Conservation (phyloP, 2,329 filamentous ascomycete genomes). For the Onygenales sp. region DNA sequence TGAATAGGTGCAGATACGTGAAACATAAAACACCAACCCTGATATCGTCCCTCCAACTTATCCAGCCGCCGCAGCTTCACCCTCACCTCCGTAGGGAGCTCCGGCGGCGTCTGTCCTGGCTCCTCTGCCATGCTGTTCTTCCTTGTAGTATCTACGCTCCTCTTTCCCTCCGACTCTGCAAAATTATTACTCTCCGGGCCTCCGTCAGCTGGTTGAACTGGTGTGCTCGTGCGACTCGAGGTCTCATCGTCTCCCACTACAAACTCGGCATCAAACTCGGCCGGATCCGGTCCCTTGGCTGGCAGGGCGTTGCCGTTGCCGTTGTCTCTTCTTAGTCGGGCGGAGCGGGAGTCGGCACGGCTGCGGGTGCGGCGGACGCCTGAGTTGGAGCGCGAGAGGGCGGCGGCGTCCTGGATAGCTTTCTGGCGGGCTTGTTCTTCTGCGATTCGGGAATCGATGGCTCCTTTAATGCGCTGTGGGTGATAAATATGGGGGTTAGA, state of each 20-base stretch:
- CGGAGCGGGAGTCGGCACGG: constrained; percentile 15
- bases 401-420: constrained; percentile 30
- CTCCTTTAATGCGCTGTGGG: constrained; percentile 65
- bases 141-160: constrained; percentile 15
- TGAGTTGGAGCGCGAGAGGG: constrained; percentile 35
- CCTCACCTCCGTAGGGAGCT: constrained; percentile 65
- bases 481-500: neutral
- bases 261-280: constrained; percentile 79
- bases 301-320: constrained; percentile 30
- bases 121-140: constrained; percentile 11
- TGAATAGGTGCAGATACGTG: neutral
- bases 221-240: constrained; percentile 52
- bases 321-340: constrained; percentile 26
- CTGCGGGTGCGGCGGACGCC: constrained; percentile 18
- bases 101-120: constrained; percentile 26
- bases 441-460: constrained; percentile 77
- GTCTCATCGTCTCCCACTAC: constrained; percentile 75
- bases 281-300: constrained; percentile 64
- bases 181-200: constrained; percentile 14
- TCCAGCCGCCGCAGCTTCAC: constrained; percentile 76
- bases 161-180: constrained; percentile 17
- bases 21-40: constrained; percentile 44
- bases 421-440: constrained; percentile 81
- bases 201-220: constrained; percentile 33
- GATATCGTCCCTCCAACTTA: constrained; percentile 78